A percentile compares a stretch with the other conserved stretches of the same genome.
phyloP scores from a whole-genome alignment of 1,284 basidiomycete species.

The Tylopilus sp. region DNA sequence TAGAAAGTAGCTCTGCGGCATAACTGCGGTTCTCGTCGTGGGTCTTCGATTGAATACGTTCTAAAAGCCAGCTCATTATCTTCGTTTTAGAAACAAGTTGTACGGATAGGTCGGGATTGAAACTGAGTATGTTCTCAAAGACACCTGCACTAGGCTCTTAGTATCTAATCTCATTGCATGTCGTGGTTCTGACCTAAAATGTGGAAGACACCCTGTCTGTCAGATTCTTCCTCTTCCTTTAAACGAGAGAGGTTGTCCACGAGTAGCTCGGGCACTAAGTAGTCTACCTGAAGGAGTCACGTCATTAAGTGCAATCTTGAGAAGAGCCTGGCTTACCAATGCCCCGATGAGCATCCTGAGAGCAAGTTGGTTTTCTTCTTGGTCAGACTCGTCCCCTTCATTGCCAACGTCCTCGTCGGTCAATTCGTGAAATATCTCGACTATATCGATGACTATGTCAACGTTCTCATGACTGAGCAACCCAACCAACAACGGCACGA shows the following conservation, averaged over 20 bases:
- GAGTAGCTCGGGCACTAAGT: slow-evolving; percentile 83
- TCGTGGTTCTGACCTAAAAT: slow-evolving; percentile 58
- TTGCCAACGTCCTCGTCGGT: slow-evolving; percentile 95
- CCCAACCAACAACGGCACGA: slow-evolving; percentile 69
- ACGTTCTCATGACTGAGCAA: slow-evolving; percentile 91
- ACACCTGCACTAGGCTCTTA: slow-evolving; percentile 56
- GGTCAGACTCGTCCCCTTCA: slow-evolving; percentile 66
- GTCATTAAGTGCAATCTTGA: background rate
- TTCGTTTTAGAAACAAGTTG: slow-evolving; percentile 71
- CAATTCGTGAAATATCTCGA: slow-evolving; percentile 89
- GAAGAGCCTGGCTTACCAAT: slow-evolving; percentile 51
- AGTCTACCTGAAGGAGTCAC: slow-evolving; percentile 54
- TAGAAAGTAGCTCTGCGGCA: slow-evolving; percentile 84
- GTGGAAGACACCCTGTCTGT: slow-evolving; percentile 88
- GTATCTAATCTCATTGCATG: background rate
- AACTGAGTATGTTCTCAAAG: slow-evolving; percentile 89
- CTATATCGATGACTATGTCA: slow-evolving; percentile 90
- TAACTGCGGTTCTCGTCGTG: slow-evolving; percentile 88
- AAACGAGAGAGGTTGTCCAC: slow-evolving; percentile 85
- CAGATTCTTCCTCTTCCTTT: slow-evolving; percentile 82
- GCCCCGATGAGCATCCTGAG: slow-evolving; percentile 72
- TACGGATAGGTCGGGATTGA: slow-evolving; percentile 72
- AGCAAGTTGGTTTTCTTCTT: slow-evolving; percentile 62
- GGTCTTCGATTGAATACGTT: slow-evolving; percentile 67
- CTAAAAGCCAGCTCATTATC: slow-evolving; percentile 77